A percentile compares a stretch with the other conserved stretches of the same genome.
Evolutionary conservation across 306 rosid genomes (phyloP).

Genomic region (Canavalia gladiata): DNA sequence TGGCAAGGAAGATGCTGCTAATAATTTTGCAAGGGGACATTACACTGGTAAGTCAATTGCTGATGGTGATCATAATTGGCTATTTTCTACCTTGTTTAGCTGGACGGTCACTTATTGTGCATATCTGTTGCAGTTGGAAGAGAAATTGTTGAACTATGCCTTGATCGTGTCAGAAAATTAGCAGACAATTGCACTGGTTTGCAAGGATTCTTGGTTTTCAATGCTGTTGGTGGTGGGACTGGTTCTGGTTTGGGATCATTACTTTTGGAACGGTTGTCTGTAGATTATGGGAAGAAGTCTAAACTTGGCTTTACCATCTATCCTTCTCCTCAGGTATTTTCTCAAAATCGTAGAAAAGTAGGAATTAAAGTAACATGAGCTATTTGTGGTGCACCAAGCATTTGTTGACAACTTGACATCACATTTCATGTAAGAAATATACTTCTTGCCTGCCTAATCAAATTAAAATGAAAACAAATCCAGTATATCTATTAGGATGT

Average conservation of each 20-base stretch:
- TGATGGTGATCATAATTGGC: slow-evolving; percentile 23
- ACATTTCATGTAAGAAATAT: neutral
- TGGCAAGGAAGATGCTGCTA: slow-evolving; percentile 88
- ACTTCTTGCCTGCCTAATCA: slow-evolving; percentile 12
- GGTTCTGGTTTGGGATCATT: slow-evolving; percentile 85
- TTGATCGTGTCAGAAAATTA: slow-evolving; percentile 74
- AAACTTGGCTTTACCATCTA: slow-evolving; percentile 79
- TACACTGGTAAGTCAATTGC: slow-evolving; percentile 64
- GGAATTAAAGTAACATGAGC: neutral
- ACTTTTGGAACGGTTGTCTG: slow-evolving; percentile 77
- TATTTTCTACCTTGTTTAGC: slow-evolving; percentile 21
- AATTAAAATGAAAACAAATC: neutral
- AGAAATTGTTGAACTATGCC: slow-evolving; percentile 79
- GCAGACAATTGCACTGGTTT: slow-evolving; percentile 86
- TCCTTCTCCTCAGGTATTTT: slow-evolving; percentile 81
- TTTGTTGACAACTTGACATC: neutral
- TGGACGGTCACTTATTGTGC: slow-evolving; percentile 42
- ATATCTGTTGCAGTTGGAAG: slow-evolving; percentile 69
- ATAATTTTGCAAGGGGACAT: slow-evolving; percentile 83
- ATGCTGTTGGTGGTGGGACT: slow-evolving; percentile 89
- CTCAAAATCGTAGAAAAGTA: slow-evolving; percentile 27
- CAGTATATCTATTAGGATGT: neutral
- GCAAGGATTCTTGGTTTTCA: slow-evolving; percentile 81
- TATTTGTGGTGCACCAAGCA: slow-evolving; percentile 28
- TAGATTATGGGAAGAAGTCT: slow-evolving; percentile 80